Conservation (phyloP, 176 grass and related monocot genomes). For the Bolboschoenus planiculmis region DNA sequence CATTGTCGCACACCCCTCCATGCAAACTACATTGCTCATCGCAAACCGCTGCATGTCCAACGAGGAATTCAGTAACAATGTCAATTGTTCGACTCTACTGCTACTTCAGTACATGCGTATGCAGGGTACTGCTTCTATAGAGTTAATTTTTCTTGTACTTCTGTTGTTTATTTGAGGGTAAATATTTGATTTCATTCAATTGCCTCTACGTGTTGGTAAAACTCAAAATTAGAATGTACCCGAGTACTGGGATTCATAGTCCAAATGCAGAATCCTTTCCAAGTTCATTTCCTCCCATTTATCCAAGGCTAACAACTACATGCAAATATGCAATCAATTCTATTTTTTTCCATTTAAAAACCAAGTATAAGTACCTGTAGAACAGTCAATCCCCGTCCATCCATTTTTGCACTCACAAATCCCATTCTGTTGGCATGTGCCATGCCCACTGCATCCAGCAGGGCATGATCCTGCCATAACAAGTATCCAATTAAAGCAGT, state of each 20-base stretch:
- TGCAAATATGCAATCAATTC: neutral
- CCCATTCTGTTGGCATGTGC: slow-evolving; percentile 70
- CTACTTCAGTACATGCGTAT: neutral
- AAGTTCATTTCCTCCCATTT: neutral
- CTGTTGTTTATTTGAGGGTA: neutral
- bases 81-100: neutral
- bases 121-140: neutral
- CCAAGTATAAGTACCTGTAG: slow-evolving; percentile 52
- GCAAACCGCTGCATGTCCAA: slow-evolving; percentile 63
- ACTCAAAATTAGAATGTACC: neutral
- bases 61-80: slow-evolving; percentile 5
- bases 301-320: neutral
- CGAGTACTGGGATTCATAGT: neutral
- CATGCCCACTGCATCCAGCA: slow-evolving; percentile 58
- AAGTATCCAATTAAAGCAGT: slow-evolving; percentile 5
- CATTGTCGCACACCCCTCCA: slow-evolving; percentile 95
- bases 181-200: neutral
- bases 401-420: slow-evolving; percentile 81
- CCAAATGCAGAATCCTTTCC: neutral
- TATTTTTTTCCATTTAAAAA: slow-evolving; percentile 3
- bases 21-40: slow-evolving; percentile 99
- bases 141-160: neutral
- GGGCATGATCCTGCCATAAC: slow-evolving; percentile 75
- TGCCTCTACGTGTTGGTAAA: neutral
- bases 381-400: slow-evolving; percentile 91